These are phyloP conservation scores for Helotiales sp. DNA, from an alignment of 2,329 filamentous ascomycete genomes.

Conservation along the genomic window DNA sequence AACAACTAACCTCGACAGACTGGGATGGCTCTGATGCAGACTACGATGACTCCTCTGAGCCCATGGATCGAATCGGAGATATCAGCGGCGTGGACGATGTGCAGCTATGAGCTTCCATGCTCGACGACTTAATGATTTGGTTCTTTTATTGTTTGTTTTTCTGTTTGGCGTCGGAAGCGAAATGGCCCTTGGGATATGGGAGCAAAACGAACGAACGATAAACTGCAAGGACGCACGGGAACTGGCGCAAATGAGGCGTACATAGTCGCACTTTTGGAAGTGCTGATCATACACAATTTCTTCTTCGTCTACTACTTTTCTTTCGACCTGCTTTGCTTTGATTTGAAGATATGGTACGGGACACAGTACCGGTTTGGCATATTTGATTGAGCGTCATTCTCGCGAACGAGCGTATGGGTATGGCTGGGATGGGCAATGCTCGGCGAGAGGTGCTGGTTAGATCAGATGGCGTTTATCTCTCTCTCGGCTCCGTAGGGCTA, in stretches of 20 bases:
- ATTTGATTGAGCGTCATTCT: background rate
- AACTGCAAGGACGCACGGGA: slow-evolving; percentile 8
- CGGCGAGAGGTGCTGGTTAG: background rate
- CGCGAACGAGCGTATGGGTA: background rate
- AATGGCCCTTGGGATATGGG: slow-evolving; percentile 1
- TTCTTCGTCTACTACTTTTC: background rate
- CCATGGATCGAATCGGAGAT: slow-evolving; percentile 47
- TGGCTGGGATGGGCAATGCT: background rate
- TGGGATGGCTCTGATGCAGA: slow-evolving; percentile 37
- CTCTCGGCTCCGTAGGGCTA: background rate
- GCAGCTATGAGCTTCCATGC: background rate
- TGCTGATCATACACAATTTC: background rate
- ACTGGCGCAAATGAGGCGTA: slow-evolving; percentile 7
- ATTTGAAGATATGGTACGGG: background rate
- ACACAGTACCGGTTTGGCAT: background rate
- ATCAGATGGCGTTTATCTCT: background rate
- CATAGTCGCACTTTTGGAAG: background rate
- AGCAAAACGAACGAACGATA: slow-evolving; percentile 10
- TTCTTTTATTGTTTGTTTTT: slow-evolving; percentile 4
- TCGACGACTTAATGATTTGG: slow-evolving; percentile 10
- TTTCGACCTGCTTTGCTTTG: slow-evolving; percentile 2
- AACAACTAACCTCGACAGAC: slow-evolving; percentile 23
- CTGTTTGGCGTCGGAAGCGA: slow-evolving; percentile 10
- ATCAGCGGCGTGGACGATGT: slow-evolving; percentile 16
- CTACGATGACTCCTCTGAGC: slow-evolving; percentile 52